Conservation (phyloP, 176 grass and related monocot genomes). For the Chloris gayana region DNA sequence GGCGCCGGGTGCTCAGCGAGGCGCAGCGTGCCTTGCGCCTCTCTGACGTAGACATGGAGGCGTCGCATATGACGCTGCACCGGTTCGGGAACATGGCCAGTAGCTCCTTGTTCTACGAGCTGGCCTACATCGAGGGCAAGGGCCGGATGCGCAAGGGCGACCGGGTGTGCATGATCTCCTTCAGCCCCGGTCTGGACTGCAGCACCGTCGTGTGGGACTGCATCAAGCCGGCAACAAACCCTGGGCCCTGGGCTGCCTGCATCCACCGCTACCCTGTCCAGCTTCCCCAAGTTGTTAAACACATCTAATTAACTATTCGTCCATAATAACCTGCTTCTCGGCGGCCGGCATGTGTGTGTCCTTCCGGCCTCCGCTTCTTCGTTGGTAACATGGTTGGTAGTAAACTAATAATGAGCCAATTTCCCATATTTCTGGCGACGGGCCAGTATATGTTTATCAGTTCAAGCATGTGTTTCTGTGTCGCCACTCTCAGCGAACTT, state of each 20-base stretch:
- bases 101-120: constrained; percentile 53
- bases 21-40: background rate
- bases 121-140: constrained; percentile 81
- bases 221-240: background rate
- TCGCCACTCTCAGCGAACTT: too few relatives aligned
- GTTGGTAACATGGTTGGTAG: too few relatives aligned
- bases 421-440: too few relatives aligned
- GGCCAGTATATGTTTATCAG: too few relatives aligned
- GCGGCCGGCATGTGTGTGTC: too few relatives aligned
- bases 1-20: background rate
- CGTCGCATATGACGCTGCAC: constrained; percentile 19
- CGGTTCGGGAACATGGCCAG: constrained; percentile 23
- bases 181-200: constrained; percentile 9
- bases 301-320: background rate
- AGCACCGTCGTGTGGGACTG: constrained; percentile 19
- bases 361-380: too few relatives aligned
- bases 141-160: constrained; percentile 34
- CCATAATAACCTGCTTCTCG: background rate
- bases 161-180: constrained; percentile 17
- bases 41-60: background rate
- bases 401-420: too few relatives aligned
- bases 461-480: too few relatives aligned
- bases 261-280: constrained; percentile 14
- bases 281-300: background rate
- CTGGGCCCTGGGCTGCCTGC: constrained; percentile 15